These are phyloP conservation scores for Fraxinus angustifolia DNA, from an alignment of 305 asterid genomes.

Conservation along the genomic window DNA sequence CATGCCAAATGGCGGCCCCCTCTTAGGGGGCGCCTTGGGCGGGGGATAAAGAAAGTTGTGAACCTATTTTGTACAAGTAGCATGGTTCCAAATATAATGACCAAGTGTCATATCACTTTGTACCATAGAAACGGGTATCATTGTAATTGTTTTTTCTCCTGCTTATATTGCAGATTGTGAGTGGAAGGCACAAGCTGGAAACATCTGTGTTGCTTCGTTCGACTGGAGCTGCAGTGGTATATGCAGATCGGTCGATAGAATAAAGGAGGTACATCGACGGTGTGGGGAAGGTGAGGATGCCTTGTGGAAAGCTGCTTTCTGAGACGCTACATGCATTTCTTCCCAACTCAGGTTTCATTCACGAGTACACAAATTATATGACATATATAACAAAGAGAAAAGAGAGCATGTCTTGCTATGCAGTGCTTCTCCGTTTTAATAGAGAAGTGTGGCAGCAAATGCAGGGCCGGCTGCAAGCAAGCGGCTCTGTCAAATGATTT, in stretches of 20 bases:
- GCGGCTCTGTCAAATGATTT: background rate
- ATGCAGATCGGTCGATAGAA: conserved; percentile 70
- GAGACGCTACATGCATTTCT: conserved; percentile 19
- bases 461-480: conserved; percentile 28
- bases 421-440: conserved; percentile 55
- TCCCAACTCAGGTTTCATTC: conserved; percentile 6
- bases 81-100: background rate
- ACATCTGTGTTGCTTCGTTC: conserved; percentile 75
- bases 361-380: conserved; percentile 23
- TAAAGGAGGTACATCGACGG: conserved; percentile 71
- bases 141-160: background rate
- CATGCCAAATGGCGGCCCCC: no score
- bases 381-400: background rate
- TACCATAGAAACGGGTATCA: background rate
- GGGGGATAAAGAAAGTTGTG: no score
- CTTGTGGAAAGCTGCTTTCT: conserved; percentile 67
- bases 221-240: conserved; percentile 97
- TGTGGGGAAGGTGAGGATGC: conserved; percentile 82
- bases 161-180: conserved; percentile 59
- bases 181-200: conserved; percentile 92
- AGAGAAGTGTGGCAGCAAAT: conserved; percentile 55
- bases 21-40: no score
- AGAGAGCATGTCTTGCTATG: conserved; percentile 30
- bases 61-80: no score
- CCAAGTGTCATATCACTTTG: background rate